Percentiles rank a stretch among this genome's conserved stretches.
Evolutionary conservation across 2,329 filamentous ascomycete genomes (phyloP).

Genomic region (Fusarium sp.): DNA sequence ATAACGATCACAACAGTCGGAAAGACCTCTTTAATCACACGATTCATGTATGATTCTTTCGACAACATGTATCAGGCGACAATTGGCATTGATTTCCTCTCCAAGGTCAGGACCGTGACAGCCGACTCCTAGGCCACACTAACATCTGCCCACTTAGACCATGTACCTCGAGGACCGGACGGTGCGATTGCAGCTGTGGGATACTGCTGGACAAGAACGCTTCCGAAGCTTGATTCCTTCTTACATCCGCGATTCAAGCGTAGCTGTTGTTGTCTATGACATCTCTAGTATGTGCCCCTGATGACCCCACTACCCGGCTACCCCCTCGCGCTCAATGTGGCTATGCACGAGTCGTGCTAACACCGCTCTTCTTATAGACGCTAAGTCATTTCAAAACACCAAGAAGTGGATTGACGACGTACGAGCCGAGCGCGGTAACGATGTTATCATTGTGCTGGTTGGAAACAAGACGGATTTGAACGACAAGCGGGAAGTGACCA

Average conservation of each 20-base stretch:
- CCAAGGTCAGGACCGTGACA: slow-evolving; percentile 71
- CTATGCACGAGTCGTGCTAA: slow-evolving; percentile 33
- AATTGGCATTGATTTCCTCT: slow-evolving; percentile 98
- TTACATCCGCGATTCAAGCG: slow-evolving; percentile 97
- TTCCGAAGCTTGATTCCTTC: slow-evolving; percentile 97
- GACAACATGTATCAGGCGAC: slow-evolving; percentile 99
- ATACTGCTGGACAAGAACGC: slow-evolving; percentile 96
- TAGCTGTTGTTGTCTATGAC: slow-evolving; percentile 98
- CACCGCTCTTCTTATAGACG: slow-evolving; percentile 60
- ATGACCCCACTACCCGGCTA: slow-evolving; percentile 30
- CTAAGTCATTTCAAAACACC: slow-evolving; percentile 98
- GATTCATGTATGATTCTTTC: slow-evolving; percentile 99
- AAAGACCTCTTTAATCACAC: slow-evolving; percentile 97
- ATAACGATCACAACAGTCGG: slow-evolving; percentile 70
- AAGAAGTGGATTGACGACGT: slow-evolving; percentile 99
- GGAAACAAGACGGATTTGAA: slow-evolving; percentile 99
- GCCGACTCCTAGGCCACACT: slow-evolving; percentile 24
- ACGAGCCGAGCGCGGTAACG: slow-evolving; percentile 92
- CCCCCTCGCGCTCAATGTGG: slow-evolving; percentile 11
- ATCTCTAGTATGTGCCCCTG: slow-evolving; percentile 74
- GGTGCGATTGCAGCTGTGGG: slow-evolving; percentile 96
- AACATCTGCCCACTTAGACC: slow-evolving; percentile 60
- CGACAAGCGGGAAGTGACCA: slow-evolving; percentile 97
- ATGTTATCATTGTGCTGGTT: slow-evolving; percentile 98
- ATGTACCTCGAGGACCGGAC: slow-evolving; percentile 99